Percentiles rank a stretch among this genome's conserved stretches.
Conservation (phyloP, 768 basidiomycete genomes). For the Lactarius evosmus region DNA sequence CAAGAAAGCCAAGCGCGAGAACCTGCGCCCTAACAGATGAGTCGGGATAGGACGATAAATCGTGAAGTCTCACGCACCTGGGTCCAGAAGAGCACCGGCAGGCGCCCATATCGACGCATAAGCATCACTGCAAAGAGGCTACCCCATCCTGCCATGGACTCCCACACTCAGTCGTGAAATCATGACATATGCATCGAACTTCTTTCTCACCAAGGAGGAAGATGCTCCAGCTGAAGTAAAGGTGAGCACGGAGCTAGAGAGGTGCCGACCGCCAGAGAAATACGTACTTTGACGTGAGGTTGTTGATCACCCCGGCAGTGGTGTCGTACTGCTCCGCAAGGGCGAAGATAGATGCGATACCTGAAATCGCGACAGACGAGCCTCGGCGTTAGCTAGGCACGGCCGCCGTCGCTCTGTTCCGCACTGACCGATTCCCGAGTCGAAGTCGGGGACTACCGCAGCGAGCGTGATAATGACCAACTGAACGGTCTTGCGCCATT, state of each 20-base stretch:
- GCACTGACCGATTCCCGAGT: constrained; percentile 55
- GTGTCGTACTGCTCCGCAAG: constrained; percentile 55
- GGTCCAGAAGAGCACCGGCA: constrained; percentile 70
- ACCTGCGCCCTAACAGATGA: constrained; percentile 36
- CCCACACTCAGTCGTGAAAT: neutral
- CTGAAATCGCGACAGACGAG: constrained; percentile 31
- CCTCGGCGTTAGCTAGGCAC: neutral
- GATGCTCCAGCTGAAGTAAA: constrained; percentile 54
- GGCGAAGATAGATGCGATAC: constrained; percentile 60
- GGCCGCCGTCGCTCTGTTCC: neutral
- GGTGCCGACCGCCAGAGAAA: neutral
- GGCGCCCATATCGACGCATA: constrained; percentile 58
- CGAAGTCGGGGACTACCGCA: constrained; percentile 64
- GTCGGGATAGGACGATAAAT: neutral
- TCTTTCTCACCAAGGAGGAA: constrained; percentile 49
- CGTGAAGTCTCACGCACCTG: constrained; percentile 41
- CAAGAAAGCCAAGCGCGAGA: constrained; percentile 53
- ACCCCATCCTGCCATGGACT: constrained; percentile 47
- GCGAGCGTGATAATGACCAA: constrained; percentile 61
- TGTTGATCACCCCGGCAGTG: constrained; percentile 54
- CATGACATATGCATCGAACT: constrained; percentile 15
- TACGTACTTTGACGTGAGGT: constrained; percentile 51
- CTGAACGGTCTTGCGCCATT: constrained; percentile 50
- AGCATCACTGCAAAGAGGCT: constrained; percentile 62
- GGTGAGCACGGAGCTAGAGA: constrained; percentile 28